Evolutionary conservation across 495 filamentous ascomycete genomes (phyloP), one percentile per base, ranked within the genome.

Genomic region (Neohortaea acidophila): DNA sequence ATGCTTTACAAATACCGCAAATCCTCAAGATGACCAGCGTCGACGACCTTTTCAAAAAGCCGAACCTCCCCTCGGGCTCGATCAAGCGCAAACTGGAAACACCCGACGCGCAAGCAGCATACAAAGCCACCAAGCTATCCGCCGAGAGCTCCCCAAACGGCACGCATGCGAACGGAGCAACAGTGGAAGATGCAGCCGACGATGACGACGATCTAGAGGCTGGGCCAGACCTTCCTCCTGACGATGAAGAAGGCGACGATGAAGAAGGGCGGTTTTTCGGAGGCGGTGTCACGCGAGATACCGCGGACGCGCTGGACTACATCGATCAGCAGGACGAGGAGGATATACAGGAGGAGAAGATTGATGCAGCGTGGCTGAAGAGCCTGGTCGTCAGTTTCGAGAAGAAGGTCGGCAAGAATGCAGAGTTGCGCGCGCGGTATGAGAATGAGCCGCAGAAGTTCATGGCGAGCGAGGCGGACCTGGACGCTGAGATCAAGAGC

Each of bases 221-320:
- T 14, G 82, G 79, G 3, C 79, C 80, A 3, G 66, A 75, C 22
- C 52, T 79, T 11, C 84, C 84, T 1, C 75, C 75, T 0, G 63
- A 66, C 23, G 69, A 70, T 28, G 73, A 76, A 12, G 63, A 68
- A 22, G 66, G 68, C 39, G 85, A 91, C 51, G 87, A 94, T 52
- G 81, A 91, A 38, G 89, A 86, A 41, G 86, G 87, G 0, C 74
- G 89, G 33, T 99, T 99, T 65, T 96, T 92, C 51, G 89, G 87
- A 29, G 82, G 84, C 39, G 89, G 89, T 29, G 77, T 96, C 47
- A 81, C 79, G 20, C 69, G 72, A 21, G 69, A 79, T 39, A 84
- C 89, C 40, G 75, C 72, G 2, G 73, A 87, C 41, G 83, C 85
- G n/a, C 70, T 99, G 54, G 78, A 96, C 55, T 94, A 79, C 55